phyloP scores from a whole-genome alignment of 495 filamentous ascomycete species.

The Xylaria bambusicola region DNA sequence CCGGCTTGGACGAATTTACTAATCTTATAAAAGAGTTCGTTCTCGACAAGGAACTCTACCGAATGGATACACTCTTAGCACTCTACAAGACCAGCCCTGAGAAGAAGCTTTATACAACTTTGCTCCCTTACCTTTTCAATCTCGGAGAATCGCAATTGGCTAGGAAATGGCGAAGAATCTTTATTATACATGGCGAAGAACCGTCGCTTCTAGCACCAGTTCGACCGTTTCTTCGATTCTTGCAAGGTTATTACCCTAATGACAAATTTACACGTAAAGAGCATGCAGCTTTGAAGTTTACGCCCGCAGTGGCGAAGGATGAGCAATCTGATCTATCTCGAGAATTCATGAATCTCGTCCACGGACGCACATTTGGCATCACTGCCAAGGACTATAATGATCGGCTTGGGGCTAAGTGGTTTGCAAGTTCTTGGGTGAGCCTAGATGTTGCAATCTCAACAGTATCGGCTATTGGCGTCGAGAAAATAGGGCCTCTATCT shows the following conservation, averaged over 20 bases:
- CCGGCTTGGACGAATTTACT: conserved; percentile 30
- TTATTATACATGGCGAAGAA: conserved; percentile 33
- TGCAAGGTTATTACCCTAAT: conserved; percentile 35
- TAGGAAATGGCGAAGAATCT: conserved; percentile 57
- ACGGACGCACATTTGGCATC: conserved; percentile 49
- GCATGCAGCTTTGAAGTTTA: conserved; percentile 13
- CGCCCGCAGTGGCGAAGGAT: conserved; percentile 18
- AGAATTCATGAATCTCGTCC: conserved; percentile 45
- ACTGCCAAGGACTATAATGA: conserved; percentile 58
- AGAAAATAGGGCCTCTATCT: conserved; percentile 69
- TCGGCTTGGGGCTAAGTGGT: conserved; percentile 66
- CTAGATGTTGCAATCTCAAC: conserved; percentile 65
- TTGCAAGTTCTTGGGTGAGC: conserved; percentile 68
- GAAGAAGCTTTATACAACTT: conserved; percentile 60
- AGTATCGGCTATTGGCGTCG: conserved; percentile 64
- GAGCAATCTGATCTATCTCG: conserved; percentile 28
- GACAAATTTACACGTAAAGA: conserved; percentile 21
- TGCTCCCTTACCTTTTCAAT: conserved; percentile 59
- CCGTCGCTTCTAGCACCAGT: conserved; percentile 28
- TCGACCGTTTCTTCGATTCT: conserved; percentile 38
- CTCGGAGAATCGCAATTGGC: conserved; percentile 52
- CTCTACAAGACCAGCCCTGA: conserved; percentile 55
- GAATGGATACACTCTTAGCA: conserved; percentile 33
- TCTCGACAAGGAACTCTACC: conserved; percentile 27
- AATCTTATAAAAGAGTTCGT: conserved; percentile 37